Evolutionary conservation across 176 grass and related monocot genomes (phyloP).

Genomic region (Oryza rufipogon): DNA sequence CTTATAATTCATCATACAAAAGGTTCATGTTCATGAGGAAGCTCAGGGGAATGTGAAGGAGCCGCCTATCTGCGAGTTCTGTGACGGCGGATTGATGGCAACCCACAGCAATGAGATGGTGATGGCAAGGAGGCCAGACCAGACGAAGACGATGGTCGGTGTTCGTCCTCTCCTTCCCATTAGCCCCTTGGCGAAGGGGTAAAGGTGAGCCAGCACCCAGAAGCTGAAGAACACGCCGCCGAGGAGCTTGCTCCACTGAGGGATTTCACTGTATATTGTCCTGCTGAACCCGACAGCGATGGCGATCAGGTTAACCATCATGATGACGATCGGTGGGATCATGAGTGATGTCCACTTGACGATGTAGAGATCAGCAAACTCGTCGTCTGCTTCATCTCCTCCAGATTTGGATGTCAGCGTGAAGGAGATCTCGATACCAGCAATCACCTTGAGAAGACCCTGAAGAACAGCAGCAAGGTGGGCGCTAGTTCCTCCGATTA

Average conservation of each 20-base stretch:
- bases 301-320: constrained; percentile 95
- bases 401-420: constrained; percentile 89
- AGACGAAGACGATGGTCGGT: constrained; percentile 92
- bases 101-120: constrained; percentile 96
- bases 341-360: constrained; percentile 96
- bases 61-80: constrained; percentile 76
- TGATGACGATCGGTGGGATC: constrained; percentile 94
- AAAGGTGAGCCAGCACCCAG: constrained; percentile 92
- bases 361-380: constrained; percentile 88
- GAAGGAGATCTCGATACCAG: constrained; percentile 97
- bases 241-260: constrained; percentile 91
- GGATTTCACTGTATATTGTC: constrained; percentile 86
- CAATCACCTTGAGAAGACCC: constrained; percentile 90
- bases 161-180: constrained; percentile 86
- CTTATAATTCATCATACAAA: background rate
- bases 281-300: constrained; percentile 84
- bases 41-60: constrained; percentile 93
- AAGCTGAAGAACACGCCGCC: constrained; percentile 99
- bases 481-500: constrained; percentile 92
- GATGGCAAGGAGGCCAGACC: constrained; percentile 90
- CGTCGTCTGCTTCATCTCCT: constrained; percentile 76
- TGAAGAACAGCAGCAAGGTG: constrained; percentile 90
- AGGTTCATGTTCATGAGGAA: background rate
- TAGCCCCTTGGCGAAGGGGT: constrained; percentile 92
- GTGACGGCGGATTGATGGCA: constrained; percentile 74